These are phyloP conservation scores for Penicillium sp. DNA, from an alignment of 2,329 filamentous ascomycete species.

Conservation along the genomic window DNA sequence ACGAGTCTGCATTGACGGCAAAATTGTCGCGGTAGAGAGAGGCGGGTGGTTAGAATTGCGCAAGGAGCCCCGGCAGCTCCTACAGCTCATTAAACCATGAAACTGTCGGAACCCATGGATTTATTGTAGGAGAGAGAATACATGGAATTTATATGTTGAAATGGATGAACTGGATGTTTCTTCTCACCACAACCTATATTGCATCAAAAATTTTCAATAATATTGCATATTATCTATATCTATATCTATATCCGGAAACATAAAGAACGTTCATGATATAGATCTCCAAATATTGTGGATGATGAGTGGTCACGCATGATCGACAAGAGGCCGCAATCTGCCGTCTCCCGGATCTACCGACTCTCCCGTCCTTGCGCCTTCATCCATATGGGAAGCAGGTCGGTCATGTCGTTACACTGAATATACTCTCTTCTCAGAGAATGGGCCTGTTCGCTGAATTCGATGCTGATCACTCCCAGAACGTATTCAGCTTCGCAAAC, in stretches of 20 bases:
- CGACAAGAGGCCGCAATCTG: neutral
- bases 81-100: conserved; percentile 18
- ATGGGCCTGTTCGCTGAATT: conserved; percentile 25
- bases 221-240: too few relatives aligned
- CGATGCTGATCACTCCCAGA: conserved; percentile 46
- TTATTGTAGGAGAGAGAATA: neutral
- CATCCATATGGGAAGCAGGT: neutral
- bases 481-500: conserved; percentile 44
- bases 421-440: conserved; percentile 1
- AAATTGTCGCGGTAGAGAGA: conserved; percentile 71
- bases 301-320: neutral
- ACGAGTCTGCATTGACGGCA: conserved; percentile 87
- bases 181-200: too few relatives aligned
- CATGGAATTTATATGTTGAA: too few relatives aligned
- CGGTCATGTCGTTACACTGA: neutral
- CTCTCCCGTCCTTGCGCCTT: neutral
- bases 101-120: neutral
- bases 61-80: conserved; percentile 24
- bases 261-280: neutral
- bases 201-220: too few relatives aligned
- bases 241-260: too few relatives aligned
- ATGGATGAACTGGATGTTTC: too few relatives aligned
- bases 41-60: conserved; percentile 69
- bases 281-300: neutral
- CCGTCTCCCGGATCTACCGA: neutral